Evolutionary conservation across 208 protist species (phyloP).

Genomic region (Angomonas ambiguus): DNA sequence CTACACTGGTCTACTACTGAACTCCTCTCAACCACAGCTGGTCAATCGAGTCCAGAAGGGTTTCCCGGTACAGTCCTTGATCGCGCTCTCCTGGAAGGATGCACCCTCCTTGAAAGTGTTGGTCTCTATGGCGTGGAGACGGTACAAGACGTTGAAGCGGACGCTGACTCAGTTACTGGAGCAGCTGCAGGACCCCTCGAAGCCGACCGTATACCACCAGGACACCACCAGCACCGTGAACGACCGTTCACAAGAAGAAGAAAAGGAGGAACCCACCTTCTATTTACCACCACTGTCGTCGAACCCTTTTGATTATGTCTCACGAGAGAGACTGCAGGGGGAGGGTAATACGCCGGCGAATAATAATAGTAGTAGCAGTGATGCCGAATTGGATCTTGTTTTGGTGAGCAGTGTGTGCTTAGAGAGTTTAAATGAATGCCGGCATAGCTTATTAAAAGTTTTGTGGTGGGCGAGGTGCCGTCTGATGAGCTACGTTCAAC

Average conservation of each 20-base stretch:
- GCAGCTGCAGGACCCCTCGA: background rate
- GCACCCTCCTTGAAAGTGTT: conserved; percentile 44
- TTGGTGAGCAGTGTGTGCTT: conserved; percentile 28
- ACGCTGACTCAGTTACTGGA: conserved; percentile 17
- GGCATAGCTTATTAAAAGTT: conserved; percentile 23
- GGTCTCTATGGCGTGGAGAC: conserved; percentile 34
- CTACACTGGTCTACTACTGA: conserved; percentile 72
- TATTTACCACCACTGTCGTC: background rate
- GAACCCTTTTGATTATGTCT: background rate
- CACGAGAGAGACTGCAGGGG: background rate
- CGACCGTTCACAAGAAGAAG: too few relatives aligned
- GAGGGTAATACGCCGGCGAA: background rate
- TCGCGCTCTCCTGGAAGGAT: conserved; percentile 71
- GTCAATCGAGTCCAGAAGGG: conserved; percentile 38
- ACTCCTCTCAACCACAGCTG: conserved; percentile 33
- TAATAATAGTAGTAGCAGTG: background rate
- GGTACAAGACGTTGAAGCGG: conserved; percentile 30
- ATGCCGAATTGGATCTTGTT: conserved; percentile 7
- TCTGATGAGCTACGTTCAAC: conserved; percentile 46
- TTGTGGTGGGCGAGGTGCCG: conserved; percentile 85
- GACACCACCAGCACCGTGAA: background rate
- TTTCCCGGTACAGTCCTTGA: conserved; percentile 44
- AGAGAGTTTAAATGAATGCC: conserved; percentile 46
- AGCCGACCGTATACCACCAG: background rate
- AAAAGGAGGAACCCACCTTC: conserved; percentile 2